These are phyloP conservation scores for Hemisphaericaspora xylofermentans DNA, from an alignment of 1,139 yeast genomes.

Conservation along the genomic window DNA sequence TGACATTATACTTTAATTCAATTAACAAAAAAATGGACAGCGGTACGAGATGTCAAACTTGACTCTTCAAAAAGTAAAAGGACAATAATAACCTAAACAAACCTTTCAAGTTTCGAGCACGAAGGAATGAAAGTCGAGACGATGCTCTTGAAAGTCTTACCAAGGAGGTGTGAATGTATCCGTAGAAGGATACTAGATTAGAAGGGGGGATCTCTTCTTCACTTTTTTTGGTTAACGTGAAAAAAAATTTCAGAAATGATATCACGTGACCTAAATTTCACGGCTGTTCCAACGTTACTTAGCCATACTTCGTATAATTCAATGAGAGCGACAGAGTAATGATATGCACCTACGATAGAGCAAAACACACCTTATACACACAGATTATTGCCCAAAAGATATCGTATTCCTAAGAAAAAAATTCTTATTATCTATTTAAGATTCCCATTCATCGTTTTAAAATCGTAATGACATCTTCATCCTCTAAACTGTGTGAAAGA, in stretches of 20 bases:
- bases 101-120: not conserved
- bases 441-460: constrained; percentile 56
- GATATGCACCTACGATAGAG: too few relatives aligned
- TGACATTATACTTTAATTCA: constrained; percentile 38
- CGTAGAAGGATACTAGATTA: not conserved
- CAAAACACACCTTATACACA: too few relatives aligned
- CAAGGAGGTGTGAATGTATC: not conserved
- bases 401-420: not conserved
- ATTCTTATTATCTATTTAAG: not conserved
- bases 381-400: not conserved
- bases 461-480: constrained; percentile 96
- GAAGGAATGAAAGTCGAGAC: too few relatives aligned
- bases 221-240: not conserved
- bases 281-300: too few relatives aligned
- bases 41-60: not conserved
- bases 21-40: not conserved
- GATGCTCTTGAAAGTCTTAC: not conserved
- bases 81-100: not conserved
- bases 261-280: not conserved
- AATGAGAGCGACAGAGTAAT: too few relatives aligned
- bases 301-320: too few relatives aligned
- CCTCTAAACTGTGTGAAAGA: constrained; percentile 74
- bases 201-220: not conserved
- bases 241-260: not conserved
- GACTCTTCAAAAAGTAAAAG: not conserved